Evolutionary conservation across 768 basidiomycete species (phyloP).

Genomic region (Paxillus involutus): DNA sequence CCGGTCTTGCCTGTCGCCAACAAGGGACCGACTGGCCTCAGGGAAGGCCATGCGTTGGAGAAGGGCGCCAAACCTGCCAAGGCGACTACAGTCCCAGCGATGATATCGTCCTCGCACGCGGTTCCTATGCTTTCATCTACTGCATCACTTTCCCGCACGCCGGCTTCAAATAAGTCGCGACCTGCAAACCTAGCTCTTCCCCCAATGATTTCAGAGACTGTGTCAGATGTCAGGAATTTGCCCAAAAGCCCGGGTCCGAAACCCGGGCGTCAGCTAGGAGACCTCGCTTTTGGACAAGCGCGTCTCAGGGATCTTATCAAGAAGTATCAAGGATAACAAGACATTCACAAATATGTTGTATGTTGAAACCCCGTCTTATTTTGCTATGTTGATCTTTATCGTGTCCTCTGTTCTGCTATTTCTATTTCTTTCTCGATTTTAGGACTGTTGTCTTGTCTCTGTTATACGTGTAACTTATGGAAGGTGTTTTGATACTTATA

Average conservation of each 20-base stretch:
- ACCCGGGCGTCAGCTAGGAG: constrained; percentile 29
- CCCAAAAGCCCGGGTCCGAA: constrained; percentile 10
- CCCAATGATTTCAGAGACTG: constrained; percentile 35
- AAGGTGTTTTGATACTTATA: constrained; percentile 1
- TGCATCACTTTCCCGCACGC: constrained; percentile 66
- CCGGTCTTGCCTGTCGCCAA: constrained; percentile 2
- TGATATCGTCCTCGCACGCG: constrained; percentile 71
- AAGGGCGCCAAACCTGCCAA: constrained; percentile 45
- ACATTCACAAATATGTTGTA: neutral
- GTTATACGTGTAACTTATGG: neutral
- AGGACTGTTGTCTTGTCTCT: neutral
- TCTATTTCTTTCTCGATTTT: neutral
- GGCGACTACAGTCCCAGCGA: constrained; percentile 65
- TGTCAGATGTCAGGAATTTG: constrained; percentile 15
- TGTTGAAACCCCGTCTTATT: neutral
- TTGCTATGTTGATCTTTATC: neutral
- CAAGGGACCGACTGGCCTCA: neutral
- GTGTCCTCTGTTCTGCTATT: neutral
- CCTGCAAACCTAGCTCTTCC: constrained; percentile 32
- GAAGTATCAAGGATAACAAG: constrained; percentile 61
- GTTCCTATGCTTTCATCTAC: constrained; percentile 73
- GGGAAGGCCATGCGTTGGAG: neutral
- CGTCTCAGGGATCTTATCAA: constrained; percentile 75
- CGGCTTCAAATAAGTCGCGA: constrained; percentile 19
- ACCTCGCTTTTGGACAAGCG: constrained; percentile 76